Evolutionary conservation across 768 basidiomycete species (phyloP).

Genomic region (Kondoa malvinella): DNA sequence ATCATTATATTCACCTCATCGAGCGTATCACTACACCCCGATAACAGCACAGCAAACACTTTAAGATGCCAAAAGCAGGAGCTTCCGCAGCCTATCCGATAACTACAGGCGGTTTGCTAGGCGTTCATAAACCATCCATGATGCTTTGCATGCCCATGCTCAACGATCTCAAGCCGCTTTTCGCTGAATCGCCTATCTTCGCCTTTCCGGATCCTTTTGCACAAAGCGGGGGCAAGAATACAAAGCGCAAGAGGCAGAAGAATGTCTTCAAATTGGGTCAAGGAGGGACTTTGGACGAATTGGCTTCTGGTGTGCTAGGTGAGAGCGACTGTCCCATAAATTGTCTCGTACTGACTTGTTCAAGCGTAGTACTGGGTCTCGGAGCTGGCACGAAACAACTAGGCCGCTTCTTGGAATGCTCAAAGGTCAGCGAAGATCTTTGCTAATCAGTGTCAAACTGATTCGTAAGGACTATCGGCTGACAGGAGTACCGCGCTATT

Average conservation of each 20-base stretch:
- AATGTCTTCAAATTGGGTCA: constrained; percentile 64
- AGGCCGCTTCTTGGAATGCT: constrained; percentile 62
- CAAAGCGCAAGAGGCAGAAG: constrained; percentile 38
- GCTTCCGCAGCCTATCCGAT: background rate
- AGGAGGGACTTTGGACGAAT: constrained; percentile 87
- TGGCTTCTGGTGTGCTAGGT: constrained; percentile 92
- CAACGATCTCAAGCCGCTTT: constrained; percentile 64
- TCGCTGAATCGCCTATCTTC: constrained; percentile 62
- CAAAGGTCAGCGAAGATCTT: constrained; percentile 45
- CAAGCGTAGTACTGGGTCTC: constrained; percentile 57
- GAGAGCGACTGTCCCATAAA: constrained; percentile 20
- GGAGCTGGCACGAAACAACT: constrained; percentile 80
- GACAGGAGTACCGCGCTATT: constrained; percentile 75
- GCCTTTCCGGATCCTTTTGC: constrained; percentile 23
- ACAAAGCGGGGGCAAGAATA: constrained; percentile 23
- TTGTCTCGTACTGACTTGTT: background rate
- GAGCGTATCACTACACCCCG: background rate
- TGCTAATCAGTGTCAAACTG: constrained; percentile 8
- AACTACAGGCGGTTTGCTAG: constrained; percentile 48
- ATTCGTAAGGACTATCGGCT: background rate
- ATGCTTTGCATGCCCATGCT: constrained; percentile 81
- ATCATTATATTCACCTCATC: background rate
- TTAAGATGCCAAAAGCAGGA: background rate
- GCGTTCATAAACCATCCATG: constrained; percentile 76
- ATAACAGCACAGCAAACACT: background rate